Conservation (phyloP, 148 eudicot genomes). For the Talinum fruticosum region DNA sequence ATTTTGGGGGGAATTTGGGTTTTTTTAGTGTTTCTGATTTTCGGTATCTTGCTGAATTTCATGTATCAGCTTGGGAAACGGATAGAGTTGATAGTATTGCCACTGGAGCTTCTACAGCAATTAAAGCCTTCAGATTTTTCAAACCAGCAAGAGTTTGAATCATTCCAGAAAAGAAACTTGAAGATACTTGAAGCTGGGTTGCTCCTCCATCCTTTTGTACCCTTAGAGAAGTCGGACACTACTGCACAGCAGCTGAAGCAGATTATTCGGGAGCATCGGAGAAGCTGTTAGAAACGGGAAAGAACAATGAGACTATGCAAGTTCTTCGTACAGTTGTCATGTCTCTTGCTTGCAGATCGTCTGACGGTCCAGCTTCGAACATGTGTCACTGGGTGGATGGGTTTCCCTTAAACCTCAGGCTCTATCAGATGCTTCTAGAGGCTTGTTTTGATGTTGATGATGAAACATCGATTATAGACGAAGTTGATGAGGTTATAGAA, state of each 20-base stretch:
- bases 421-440: constrained; percentile 75
- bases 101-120: constrained; percentile 83
- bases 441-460: constrained; percentile 81
- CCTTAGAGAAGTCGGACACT: constrained; percentile 52
- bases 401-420: constrained; percentile 66
- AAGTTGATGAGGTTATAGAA: constrained; percentile 84
- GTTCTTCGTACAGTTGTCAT: constrained; percentile 47
- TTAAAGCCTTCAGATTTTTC: constrained; percentile 73
- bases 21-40: background rate
- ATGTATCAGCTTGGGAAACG: constrained; percentile 77
- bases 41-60: background rate
- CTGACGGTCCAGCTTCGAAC: constrained; percentile 59
- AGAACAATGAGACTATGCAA: constrained; percentile 66
- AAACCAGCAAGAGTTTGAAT: constrained; percentile 58
- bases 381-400: constrained; percentile 97
- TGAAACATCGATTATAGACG: constrained; percentile 68
- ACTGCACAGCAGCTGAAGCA: constrained; percentile 54
- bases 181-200: constrained; percentile 89
- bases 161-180: constrained; percentile 74
- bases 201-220: constrained; percentile 66
- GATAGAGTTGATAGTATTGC: constrained; percentile 71
- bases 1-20: background rate
- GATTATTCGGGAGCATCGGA: constrained; percentile 54
- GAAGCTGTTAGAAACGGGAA: constrained; percentile 69
- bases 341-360: constrained; percentile 78